Conservation (phyloP, 2,329 filamentous ascomycete species). For the Neonectria coccinea region DNA sequence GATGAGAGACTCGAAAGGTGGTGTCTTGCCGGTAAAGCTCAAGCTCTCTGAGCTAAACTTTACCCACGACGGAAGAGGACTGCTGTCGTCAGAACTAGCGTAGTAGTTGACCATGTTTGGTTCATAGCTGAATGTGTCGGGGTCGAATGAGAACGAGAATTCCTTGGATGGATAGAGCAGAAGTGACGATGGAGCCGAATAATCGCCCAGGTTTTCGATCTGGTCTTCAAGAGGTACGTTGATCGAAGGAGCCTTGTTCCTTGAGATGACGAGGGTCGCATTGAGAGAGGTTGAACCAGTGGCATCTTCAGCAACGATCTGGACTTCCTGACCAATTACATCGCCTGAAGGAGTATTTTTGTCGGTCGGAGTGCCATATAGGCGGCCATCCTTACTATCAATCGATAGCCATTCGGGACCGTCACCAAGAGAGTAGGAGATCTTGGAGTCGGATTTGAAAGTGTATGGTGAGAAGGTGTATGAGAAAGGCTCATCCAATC, state of each 20-base stretch:
- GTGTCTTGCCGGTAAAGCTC: slow-evolving; percentile 78
- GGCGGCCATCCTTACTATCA: slow-evolving; percentile 70
- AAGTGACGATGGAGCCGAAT: slow-evolving; percentile 70
- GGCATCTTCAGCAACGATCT: slow-evolving; percentile 76
- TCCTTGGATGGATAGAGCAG: slow-evolving; percentile 64
- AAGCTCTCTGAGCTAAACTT: slow-evolving; percentile 74
- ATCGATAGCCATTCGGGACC: slow-evolving; percentile 82
- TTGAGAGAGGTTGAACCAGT: slow-evolving; percentile 72
- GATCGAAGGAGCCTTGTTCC: slow-evolving; percentile 65
- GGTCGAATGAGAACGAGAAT: slow-evolving; percentile 66
- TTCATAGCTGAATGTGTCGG: slow-evolving; percentile 72
- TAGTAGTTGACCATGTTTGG: slow-evolving; percentile 74
- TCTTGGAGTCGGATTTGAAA: slow-evolving; percentile 72
- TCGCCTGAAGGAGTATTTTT: slow-evolving; percentile 61
- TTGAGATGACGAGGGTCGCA: slow-evolving; percentile 78
- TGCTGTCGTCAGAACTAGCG: slow-evolving; percentile 79
- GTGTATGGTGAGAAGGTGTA: slow-evolving; percentile 81
- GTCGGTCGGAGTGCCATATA: slow-evolving; percentile 77
- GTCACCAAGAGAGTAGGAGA: slow-evolving; percentile 74
- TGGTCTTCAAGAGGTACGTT: slow-evolving; percentile 68
- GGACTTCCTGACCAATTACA: slow-evolving; percentile 70
- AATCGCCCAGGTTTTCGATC: slow-evolving; percentile 67
- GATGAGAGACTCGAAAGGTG: slow-evolving; percentile 70
- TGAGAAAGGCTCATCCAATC: slow-evolving; percentile 73
- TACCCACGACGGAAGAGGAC: slow-evolving; percentile 88